Percentiles rank a stretch among this genome's conserved stretches.
Evolutionary conservation across 352 stramenopile species (phyloP).

Genomic region (Blastocystis sp.): DNA sequence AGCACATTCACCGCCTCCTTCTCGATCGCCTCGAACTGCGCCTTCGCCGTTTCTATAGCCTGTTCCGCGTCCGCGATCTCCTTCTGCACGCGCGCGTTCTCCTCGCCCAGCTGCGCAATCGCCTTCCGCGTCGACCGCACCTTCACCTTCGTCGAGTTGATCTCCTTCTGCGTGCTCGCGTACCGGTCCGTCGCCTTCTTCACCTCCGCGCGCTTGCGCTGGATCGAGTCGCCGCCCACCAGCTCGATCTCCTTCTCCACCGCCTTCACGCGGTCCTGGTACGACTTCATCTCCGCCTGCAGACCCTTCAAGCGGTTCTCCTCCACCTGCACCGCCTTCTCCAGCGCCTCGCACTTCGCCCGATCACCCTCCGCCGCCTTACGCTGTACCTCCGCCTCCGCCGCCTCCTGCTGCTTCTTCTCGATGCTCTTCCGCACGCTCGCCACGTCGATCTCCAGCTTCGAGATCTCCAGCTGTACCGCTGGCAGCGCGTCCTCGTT

Average conservation of each 20-base stretch:
- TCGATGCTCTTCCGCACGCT: constrained; percentile 73
- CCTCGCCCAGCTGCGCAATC: constrained; percentile 81
- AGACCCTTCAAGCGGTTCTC: not conserved
- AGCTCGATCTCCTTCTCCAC: constrained; percentile 49
- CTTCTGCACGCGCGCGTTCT: constrained; percentile 81
- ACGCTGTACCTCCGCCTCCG: not conserved
- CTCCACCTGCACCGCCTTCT: not conserved
- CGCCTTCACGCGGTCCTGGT: constrained; percentile 62
- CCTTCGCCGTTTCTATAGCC: constrained; percentile 81
- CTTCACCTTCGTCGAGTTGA: constrained; percentile 36
- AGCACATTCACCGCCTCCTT: constrained; percentile 84
- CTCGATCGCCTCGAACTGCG: constrained; percentile 86
- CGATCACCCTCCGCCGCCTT: not conserved
- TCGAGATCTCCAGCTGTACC: constrained; percentile 77
- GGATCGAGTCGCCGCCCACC: constrained; percentile 35
- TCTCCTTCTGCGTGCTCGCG: constrained; percentile 5
- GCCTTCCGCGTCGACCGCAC: constrained; percentile 70
- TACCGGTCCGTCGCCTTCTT: not conserved
- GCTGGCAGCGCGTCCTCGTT: constrained; percentile 18
- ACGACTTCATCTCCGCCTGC: constrained; percentile 46
- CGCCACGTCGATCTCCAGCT: constrained; percentile 82
- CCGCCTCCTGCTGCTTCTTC: constrained; percentile 75
- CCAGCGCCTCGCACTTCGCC: not conserved
- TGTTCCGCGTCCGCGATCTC: constrained; percentile 79
- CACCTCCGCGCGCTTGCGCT: constrained; percentile 17